These are phyloP conservation scores for Kuraishia cidri DNA, from an alignment of 805 yeast species.

Conservation along the genomic window DNA sequence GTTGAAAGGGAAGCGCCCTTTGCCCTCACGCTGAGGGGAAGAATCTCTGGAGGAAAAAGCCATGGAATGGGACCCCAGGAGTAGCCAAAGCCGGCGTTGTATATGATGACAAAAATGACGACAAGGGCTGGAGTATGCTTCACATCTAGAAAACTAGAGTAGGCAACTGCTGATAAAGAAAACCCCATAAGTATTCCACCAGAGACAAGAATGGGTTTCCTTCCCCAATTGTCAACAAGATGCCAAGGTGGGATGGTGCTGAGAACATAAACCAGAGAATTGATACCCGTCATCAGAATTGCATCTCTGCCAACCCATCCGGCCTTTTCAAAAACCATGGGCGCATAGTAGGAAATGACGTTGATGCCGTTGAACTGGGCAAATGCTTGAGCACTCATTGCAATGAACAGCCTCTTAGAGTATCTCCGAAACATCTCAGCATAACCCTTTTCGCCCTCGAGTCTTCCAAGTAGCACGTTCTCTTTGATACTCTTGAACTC, in stretches of 20 bases:
- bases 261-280: conserved; percentile 41
- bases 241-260: conserved; percentile 89
- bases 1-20: conserved; percentile 88
- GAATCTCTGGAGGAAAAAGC: conserved; percentile 81
- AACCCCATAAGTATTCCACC: conserved; percentile 80
- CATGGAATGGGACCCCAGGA: conserved; percentile 96
- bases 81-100: conserved; percentile 79
- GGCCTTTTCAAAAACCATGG: conserved; percentile 88
- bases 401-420: conserved; percentile 71
- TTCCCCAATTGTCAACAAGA: conserved; percentile 84
- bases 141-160: conserved; percentile 38
- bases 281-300: conserved; percentile 83
- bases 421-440: conserved; percentile 69
- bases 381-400: conserved; percentile 85
- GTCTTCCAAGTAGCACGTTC: conserved; percentile 60
- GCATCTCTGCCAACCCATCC: conserved; percentile 92
- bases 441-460: conserved; percentile 77
- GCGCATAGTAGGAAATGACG: conserved; percentile 88
- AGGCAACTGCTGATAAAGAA: conserved; percentile 57
- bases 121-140: conserved; percentile 57
- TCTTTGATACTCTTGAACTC: conserved; percentile 82
- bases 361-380: conserved; percentile 94
- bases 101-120: conserved; percentile 67
- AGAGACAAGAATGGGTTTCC: conserved; percentile 71
- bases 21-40: conserved; percentile 78